Evolutionary conservation across 352 stramenopile species (phyloP), one percentile per base, ranked within the genome.

Genomic region (Phytophthora hibernalis): DNA sequence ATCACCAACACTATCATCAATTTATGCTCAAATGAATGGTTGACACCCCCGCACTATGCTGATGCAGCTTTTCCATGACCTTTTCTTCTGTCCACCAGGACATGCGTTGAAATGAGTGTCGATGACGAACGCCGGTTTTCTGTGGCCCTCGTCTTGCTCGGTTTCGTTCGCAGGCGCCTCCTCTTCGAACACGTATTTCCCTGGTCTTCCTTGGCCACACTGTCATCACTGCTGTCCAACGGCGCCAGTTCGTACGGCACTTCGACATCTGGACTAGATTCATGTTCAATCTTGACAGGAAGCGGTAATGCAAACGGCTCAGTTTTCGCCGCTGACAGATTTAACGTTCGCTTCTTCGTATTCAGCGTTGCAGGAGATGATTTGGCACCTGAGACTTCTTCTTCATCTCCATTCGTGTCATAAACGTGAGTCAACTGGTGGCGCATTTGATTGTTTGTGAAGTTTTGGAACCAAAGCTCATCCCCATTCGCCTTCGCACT

Each of bases 381-480:
- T 8, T 56, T 22, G 52, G 65, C 45, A n/a, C 42, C 60, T 50
- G 20, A 31, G 12, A 52, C 31, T 9, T 55, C 30, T 11, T 61
- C 42, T 62, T 65, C 31, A 31, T 54, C 28, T 3, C 54, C 51
- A 12, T 52, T 55, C 11, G 20, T 53, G n/a, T 77, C 51, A 52
- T 77, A 77, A 33, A 74, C 59, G 16, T 77, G 54, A 45, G 15
- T 58, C 28, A 59, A 20, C 11, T 63, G 55, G 44, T 92, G 81
- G 5, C 69, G 77, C 38, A 63, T 61, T 28, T 68, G 68, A 45
- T 78, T 90, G n/a, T 70, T 67, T 3, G 61, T 69, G 53, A 91
- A 87, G 16, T 55, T 69, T 5, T 74, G 60, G 15, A 76, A 70
- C 83, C 83, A 91, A 47, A 70, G 50, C n/a, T 72, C 21, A 16